Evolutionary conservation across 140 eudicot species (phyloP).

Genomic region (Flaveria floridana): DNA sequence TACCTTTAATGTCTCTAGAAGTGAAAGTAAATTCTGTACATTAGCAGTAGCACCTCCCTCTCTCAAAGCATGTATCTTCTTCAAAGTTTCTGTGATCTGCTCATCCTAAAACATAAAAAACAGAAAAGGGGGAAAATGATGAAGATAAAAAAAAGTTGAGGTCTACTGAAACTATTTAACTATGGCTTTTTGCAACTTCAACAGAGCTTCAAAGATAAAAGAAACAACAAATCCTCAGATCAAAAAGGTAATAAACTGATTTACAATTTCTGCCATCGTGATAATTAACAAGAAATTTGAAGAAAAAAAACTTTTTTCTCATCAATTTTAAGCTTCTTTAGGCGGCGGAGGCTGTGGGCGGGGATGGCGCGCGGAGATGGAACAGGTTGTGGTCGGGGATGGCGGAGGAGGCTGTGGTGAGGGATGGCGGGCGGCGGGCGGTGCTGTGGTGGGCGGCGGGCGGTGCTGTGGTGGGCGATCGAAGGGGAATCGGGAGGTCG

Average conservation of each 20-base stretch:
- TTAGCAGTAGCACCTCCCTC: slow-evolving; percentile 37
- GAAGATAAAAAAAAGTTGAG: too few species aligned
- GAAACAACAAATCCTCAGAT: background rate
- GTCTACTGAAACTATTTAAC: too few species aligned
- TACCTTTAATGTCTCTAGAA: slow-evolving; percentile 52
- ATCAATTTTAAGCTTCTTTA: too few species aligned
- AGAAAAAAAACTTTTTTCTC: too few species aligned
- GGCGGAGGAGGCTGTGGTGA: too few species aligned
- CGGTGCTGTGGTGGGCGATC: too few species aligned
- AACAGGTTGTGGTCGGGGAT: too few species aligned
- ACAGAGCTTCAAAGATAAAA: background rate
- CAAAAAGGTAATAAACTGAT: slow-evolving; percentile 13
- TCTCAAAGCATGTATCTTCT: slow-evolving; percentile 33
- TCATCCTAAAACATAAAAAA: slow-evolving; percentile 22
- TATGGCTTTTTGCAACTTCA: slow-evolving; percentile 26
- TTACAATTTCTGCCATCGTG: slow-evolving; percentile 31
- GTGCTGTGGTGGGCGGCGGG: too few species aligned
- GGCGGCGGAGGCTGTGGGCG: too few species aligned
- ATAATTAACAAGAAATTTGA: background rate
- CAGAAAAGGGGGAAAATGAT: background rate
- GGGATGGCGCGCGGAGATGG: too few species aligned
- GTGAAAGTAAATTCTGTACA: slow-evolving; percentile 40
- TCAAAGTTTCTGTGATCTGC: slow-evolving; percentile 36
- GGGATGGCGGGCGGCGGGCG: too few species aligned
- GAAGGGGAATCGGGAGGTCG: too few species aligned